Evolutionary conservation across 805 yeast species (phyloP), one percentile per base, ranked within the genome.

Genomic region (Candida vartiovaarae): DNA sequence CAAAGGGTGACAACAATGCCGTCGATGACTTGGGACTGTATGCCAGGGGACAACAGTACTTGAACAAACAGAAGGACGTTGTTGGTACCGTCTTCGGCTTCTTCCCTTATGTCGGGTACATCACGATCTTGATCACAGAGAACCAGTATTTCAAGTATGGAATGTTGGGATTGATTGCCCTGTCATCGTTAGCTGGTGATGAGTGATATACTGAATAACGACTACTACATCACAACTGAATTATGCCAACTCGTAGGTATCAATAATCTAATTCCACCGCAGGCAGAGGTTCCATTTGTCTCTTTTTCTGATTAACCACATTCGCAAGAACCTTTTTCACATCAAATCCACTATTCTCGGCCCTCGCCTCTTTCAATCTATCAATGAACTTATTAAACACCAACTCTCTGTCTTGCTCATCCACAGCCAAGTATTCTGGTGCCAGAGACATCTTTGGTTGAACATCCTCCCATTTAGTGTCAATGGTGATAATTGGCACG

Each of bases 1-100:
- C 99, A 1, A 93, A 93, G 63, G 99, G 99, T 63, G 99, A 93
- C 63, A 93, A 93, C 62, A 93, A 93, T 61, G 86, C 90, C 4
- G 81, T 84, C 41, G 95, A 93, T 64, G 99, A 93, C 64, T 72
- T 93, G 52, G 82, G 87, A 11, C 71, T 93, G 38, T 93, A 93
- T 60, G 84, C 89, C 1, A 73, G 77, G 51, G 79, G 77, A 43
- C 90, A 87, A 57, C 70, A 69, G 38, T 93, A 93, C 56, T 69
- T 93, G 55, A 80, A 86, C 54, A 80, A 90, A 50, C 74, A 80
- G 34, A 71, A 66, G 10, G 98, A 93, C 58, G 74, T 93, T 41
- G 79, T 87, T 6, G 98, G 98, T 2, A 80, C 89, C 2, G 99
- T 91, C n/a, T 82, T 82, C 64, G 97, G 84, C 1, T 93, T 90